Conservation (phyloP, 2,329 filamentous ascomycete genomes). For the Trichoderma harzianum region DNA sequence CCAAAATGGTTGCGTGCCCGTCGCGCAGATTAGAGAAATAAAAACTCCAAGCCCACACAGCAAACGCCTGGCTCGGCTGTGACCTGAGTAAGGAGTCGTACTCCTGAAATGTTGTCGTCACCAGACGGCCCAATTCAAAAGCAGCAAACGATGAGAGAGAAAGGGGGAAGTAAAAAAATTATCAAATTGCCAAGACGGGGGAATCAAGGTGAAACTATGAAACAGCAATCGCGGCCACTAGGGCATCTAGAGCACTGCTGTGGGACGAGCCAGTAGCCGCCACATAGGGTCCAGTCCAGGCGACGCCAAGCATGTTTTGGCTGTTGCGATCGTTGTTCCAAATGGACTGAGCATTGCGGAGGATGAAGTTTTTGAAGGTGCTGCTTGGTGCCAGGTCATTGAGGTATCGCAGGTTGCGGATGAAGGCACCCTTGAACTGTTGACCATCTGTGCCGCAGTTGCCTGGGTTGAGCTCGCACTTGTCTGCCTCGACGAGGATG, state of each 20-base stretch:
- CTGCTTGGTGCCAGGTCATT: slow-evolving; percentile 48
- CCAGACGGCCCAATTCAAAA: slow-evolving; percentile 14
- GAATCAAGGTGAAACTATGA: slow-evolving; percentile 23
- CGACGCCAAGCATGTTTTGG: slow-evolving; percentile 53
- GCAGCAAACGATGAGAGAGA: not conserved
- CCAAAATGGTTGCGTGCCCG: not conserved
- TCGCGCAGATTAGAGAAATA: not conserved
- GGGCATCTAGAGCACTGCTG: slow-evolving; percentile 61
- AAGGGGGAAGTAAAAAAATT: not conserved
- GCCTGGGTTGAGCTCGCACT: slow-evolving; percentile 33
- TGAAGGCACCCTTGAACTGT: slow-evolving; percentile 72
- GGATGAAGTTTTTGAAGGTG: slow-evolving; percentile 52
- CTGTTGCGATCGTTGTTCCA: slow-evolving; percentile 57
- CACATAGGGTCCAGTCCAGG: slow-evolving; percentile 62
- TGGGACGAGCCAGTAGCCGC: slow-evolving; percentile 56
- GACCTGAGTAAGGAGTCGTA: not conserved
- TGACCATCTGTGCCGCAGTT: slow-evolving; percentile 49
- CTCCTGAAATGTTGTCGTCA: slow-evolving; percentile 6
- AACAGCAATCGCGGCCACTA: slow-evolving; percentile 58
- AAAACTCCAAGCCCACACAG: slow-evolving; percentile 12
- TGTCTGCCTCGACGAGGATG: slow-evolving; percentile 42
- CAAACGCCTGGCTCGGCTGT: slow-evolving; percentile 16
- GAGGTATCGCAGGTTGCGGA: slow-evolving; percentile 60
- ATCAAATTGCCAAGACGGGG: not conserved
- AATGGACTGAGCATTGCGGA: slow-evolving; percentile 61